A percentile compares a stretch with the other conserved stretches of the same genome.
These are phyloP conservation scores for Eurotiales sp. DNA, from an alignment of 2,329 filamentous ascomycete genomes.

Conservation along the genomic window DNA sequence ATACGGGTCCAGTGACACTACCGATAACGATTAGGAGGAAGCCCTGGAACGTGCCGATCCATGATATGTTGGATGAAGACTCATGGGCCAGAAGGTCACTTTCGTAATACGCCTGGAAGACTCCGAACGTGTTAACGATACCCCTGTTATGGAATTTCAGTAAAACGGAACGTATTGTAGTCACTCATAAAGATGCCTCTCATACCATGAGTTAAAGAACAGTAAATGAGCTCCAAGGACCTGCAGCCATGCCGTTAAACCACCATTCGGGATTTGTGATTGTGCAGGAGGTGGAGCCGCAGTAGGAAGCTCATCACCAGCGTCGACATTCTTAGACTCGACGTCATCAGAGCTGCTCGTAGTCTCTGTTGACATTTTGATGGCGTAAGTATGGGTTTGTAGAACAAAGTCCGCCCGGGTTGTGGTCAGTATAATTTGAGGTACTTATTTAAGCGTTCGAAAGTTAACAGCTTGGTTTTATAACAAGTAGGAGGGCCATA, in stretches of 20 bases:
- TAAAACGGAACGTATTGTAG: neutral
- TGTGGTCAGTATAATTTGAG: too few species aligned
- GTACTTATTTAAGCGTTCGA: too few species aligned
- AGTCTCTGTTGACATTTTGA: too few species aligned
- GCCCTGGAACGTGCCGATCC: slow-evolving; percentile 46
- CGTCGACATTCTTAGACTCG: too few species aligned
- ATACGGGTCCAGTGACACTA: slow-evolving; percentile 48
- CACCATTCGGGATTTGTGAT: slow-evolving; percentile 25
- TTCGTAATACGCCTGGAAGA: slow-evolving; percentile 49
- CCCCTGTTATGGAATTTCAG: slow-evolving; percentile 21
- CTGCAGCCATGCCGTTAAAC: slow-evolving; percentile 28
- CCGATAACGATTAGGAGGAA: slow-evolving; percentile 47
- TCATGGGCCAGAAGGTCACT: slow-evolving; percentile 30
- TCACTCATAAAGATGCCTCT: neutral
- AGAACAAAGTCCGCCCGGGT: too few species aligned
- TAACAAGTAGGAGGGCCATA: too few species aligned
- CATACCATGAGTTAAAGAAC: slow-evolving; percentile 30
- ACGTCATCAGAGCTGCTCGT: too few species aligned
- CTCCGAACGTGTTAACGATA: slow-evolving; percentile 45
- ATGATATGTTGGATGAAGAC: slow-evolving; percentile 44
- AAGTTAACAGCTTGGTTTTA: too few species aligned
- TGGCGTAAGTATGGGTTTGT: too few species aligned
- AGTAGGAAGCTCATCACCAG: too few species aligned
- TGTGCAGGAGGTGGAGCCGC: too few species aligned
- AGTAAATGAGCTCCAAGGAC: slow-evolving; percentile 26